Conservation (phyloP, 2,329 filamentous ascomycete species). For the Trichoderma gracile region DNA sequence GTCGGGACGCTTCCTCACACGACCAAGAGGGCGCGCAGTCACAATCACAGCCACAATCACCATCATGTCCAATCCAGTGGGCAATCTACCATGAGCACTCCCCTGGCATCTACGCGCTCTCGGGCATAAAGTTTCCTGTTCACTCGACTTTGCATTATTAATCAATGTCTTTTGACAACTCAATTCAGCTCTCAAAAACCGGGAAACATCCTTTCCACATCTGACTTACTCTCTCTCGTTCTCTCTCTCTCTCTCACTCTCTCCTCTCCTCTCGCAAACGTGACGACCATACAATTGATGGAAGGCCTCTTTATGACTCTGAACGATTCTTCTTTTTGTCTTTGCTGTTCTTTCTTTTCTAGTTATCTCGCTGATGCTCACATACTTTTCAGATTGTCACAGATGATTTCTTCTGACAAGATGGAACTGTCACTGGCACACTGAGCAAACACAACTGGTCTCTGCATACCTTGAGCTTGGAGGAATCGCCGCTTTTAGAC, state of each 20-base stretch:
- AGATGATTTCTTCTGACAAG: conserved; percentile 1
- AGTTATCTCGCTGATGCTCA: conserved; percentile 5
- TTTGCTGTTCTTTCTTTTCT: conserved; percentile 1
- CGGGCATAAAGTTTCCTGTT: conserved; percentile 36
- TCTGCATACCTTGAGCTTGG: background rate
- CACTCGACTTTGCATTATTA: conserved; percentile 23
- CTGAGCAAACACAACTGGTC: conserved; percentile 6
- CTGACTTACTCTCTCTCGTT: background rate
- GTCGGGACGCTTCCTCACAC: conserved; percentile 60
- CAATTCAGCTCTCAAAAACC: background rate
- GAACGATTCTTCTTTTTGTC: conserved; percentile 23
- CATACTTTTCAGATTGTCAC: conserved; percentile 9
- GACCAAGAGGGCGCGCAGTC: conserved; percentile 49
- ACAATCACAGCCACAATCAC: conserved; percentile 33
- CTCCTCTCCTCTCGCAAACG: background rate
- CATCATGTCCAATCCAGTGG: conserved; percentile 28
- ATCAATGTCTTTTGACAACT: conserved; percentile 25
- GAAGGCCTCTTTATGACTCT: conserved; percentile 24
- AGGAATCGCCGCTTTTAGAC: conserved; percentile 8
- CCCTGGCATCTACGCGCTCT: conserved; percentile 41
- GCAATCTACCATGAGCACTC: conserved; percentile 40
- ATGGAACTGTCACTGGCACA: conserved; percentile 16
- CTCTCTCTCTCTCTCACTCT: background rate
- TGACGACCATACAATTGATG: conserved; percentile 20
- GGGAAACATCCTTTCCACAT: background rate